phyloP scores from a whole-genome alignment of 352 stramenopile species.

The Phytopythium vexans region DNA sequence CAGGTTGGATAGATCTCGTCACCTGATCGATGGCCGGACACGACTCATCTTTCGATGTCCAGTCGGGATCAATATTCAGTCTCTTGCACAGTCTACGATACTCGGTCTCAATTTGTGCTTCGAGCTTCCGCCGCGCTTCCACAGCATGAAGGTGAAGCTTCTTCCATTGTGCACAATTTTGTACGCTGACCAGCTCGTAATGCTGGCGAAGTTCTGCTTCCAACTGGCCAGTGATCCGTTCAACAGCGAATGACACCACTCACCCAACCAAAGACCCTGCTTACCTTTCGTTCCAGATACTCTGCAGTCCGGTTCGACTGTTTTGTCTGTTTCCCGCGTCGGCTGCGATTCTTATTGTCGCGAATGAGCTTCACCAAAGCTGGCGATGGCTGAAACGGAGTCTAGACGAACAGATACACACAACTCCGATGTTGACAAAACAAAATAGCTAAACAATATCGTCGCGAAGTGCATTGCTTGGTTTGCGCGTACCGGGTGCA shows the following conservation, averaged over 20 bases:
- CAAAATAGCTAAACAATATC: too few species aligned
- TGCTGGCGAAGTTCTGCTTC: conserved; percentile 57
- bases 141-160: conserved; percentile 31
- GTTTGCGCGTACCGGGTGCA: conserved; percentile 25
- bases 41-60: too few species aligned
- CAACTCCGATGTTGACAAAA: too few species aligned
- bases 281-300: conserved; percentile 52
- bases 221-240: too few species aligned
- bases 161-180: conserved; percentile 51
- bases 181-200: conserved; percentile 47
- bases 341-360: conserved; percentile 21
- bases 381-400: conserved; percentile 50
- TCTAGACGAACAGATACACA: too few species aligned
- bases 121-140: conserved; percentile 17
- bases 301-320: conserved; percentile 32
- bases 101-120: conserved; percentile 26
- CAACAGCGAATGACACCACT: too few species aligned
- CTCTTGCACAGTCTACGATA: conserved; percentile 21
- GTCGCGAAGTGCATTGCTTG: too few species aligned
- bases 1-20: too few species aligned
- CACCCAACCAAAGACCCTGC: too few species aligned
- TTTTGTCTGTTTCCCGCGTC: conserved; percentile 23
- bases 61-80: conserved; percentile 1
- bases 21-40: too few species aligned
- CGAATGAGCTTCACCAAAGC: conserved; percentile 45